phyloP scores from a whole-genome alignment of 2,329 filamentous ascomycete species.

The Colletotrichum spinosum region DNA sequence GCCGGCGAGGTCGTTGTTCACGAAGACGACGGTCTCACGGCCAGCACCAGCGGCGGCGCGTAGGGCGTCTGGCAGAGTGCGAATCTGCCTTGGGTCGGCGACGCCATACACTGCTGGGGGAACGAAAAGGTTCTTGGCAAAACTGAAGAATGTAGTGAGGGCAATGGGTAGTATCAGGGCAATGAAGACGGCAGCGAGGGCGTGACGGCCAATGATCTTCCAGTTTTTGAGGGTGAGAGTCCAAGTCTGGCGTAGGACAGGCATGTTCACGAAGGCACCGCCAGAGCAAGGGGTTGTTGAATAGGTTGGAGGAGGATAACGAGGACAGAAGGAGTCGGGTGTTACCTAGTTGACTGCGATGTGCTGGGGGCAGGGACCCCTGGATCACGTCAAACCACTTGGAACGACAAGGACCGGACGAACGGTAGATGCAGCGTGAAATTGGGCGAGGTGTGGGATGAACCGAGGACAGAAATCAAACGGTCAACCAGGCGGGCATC shows the following conservation, averaged over 20 bases:
- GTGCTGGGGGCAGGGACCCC: too few relatives aligned
- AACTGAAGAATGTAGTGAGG: constrained; percentile 71
- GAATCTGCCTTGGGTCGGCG: constrained; percentile 69
- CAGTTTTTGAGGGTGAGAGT: constrained; percentile 73
- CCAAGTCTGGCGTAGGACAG: constrained; percentile 67
- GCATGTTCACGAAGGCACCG: constrained; percentile 52
- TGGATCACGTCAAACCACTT: too few relatives aligned
- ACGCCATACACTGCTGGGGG: constrained; percentile 82
- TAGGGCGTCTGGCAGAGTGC: constrained; percentile 74
- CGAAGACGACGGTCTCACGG: constrained; percentile 79
- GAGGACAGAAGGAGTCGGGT: too few relatives aligned
- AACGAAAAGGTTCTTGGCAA: constrained; percentile 85
- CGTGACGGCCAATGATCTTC: constrained; percentile 68
- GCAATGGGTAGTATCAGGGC: constrained; percentile 70
- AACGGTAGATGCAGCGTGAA: too few relatives aligned
- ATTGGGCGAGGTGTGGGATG: too few relatives aligned
- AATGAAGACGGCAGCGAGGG: constrained; percentile 63
- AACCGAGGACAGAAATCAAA: too few relatives aligned
- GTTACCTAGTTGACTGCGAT: too few relatives aligned
- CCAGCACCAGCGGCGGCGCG: constrained; percentile 63
- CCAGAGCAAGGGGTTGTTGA: too few relatives aligned
- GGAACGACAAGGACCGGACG: too few relatives aligned
- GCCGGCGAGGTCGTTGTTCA: constrained; percentile 77
- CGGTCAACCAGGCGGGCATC: too few relatives aligned
- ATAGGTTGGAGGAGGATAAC: too few relatives aligned